phyloP scores from a whole-genome alignment of 1,284 basidiomycete species.

The Tetrapyrgos nigripes region DNA sequence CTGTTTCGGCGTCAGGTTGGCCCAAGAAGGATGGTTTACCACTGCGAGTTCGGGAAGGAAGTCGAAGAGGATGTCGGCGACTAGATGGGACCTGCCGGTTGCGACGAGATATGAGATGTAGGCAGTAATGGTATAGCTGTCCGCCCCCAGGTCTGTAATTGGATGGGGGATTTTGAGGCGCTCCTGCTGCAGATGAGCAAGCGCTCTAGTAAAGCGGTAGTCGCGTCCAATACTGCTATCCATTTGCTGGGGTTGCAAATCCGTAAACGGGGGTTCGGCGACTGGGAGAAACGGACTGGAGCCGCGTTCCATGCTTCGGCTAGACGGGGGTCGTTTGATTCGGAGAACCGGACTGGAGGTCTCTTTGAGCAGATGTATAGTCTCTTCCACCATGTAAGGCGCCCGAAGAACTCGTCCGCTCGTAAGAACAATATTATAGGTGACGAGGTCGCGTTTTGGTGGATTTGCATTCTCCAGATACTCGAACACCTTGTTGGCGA shows the following conservation, averaged over 20 bases:
- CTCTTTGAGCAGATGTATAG: conserved; percentile 42
- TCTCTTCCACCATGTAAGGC: conserved; percentile 45
- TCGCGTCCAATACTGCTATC: neutral
- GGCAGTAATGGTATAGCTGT: conserved; percentile 54
- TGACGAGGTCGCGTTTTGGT: conserved; percentile 46
- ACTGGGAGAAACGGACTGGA: neutral
- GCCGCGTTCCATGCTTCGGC: neutral
- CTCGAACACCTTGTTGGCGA: conserved; percentile 54
- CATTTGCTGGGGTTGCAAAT: neutral
- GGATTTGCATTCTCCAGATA: conserved; percentile 55
- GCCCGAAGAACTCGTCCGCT: conserved; percentile 59
- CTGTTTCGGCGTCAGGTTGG: conserved; percentile 25
- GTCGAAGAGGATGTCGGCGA: conserved; percentile 51
- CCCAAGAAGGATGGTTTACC: conserved; percentile 46
- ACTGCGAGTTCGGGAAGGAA: conserved; percentile 61
- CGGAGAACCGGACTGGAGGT: conserved; percentile 7
- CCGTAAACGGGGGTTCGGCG: too few species aligned
- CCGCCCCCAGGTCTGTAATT: conserved; percentile 25
- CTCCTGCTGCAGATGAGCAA: conserved; percentile 7
- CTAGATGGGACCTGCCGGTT: conserved; percentile 51
- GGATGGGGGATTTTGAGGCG: conserved; percentile 10
- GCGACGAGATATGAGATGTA: conserved; percentile 60
- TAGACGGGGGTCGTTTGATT: neutral
- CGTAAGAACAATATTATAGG: conserved; percentile 65
- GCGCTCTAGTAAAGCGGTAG: conserved; percentile 6